These are phyloP conservation scores for Barnettozyma siamensis DNA, from an alignment of 805 yeast species.

Conservation along the genomic window DNA sequence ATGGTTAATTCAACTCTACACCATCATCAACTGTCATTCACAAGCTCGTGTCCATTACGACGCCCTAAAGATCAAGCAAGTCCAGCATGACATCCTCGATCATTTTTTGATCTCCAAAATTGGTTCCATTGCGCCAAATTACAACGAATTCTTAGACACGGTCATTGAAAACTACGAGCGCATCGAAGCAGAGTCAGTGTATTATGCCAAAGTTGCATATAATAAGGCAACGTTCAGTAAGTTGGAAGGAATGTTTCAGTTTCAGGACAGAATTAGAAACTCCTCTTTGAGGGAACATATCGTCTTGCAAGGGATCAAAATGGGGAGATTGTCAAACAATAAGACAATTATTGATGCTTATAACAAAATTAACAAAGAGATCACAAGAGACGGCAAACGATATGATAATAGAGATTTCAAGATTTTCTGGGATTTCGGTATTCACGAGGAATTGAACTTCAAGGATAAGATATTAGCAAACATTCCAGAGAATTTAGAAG, in stretches of 20 bases:
- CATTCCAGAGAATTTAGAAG: constrained; percentile 8
- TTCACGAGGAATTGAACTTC: constrained; percentile 25
- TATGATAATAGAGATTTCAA: constrained; percentile 57
- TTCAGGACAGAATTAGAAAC: constrained; percentile 43
- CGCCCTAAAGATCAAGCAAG: constrained; percentile 56
- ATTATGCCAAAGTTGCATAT: constrained; percentile 47
- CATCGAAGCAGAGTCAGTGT: constrained; percentile 44
- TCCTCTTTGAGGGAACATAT: constrained; percentile 35
- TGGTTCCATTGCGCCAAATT: constrained; percentile 39
- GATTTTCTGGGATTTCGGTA: constrained; percentile 48
- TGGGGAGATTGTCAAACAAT: constrained; percentile 24
- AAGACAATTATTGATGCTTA: constrained; percentile 16
- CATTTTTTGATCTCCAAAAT: constrained; percentile 46
- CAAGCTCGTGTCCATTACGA: constrained; percentile 47
- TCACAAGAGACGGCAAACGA: constrained; percentile 9
- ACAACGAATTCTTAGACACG: constrained; percentile 30
- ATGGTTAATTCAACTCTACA: constrained; percentile 65
- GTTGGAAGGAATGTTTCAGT: constrained; percentile 57
- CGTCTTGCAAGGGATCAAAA: constrained; percentile 24
- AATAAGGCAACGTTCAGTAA: constrained; percentile 59
- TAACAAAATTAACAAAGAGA: constrained; percentile 26
- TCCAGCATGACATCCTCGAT: constrained; percentile 70
- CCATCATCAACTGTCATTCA: constrained; percentile 47
- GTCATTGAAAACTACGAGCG: constrained; percentile 48
- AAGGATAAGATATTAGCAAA: constrained; percentile 7